Conservation (phyloP, 805 yeast genomes). For the Nakazawaea molendinolei region DNA sequence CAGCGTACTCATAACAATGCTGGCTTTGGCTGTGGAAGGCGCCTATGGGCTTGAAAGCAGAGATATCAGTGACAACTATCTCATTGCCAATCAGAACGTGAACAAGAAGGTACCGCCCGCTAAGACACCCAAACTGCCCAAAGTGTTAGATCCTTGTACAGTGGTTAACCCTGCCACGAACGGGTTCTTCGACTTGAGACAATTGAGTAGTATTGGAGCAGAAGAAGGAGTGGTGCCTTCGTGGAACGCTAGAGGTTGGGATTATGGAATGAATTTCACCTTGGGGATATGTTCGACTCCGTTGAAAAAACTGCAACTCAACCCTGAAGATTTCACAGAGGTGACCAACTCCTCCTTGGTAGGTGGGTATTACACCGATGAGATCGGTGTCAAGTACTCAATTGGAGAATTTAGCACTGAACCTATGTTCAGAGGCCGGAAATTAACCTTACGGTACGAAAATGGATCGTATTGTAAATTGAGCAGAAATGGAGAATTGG, state of each 20-base stretch:
- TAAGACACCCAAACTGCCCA: conserved; percentile 36
- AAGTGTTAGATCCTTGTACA: conserved; percentile 31
- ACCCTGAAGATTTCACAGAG: conserved; percentile 24
- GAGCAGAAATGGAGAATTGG: conserved; percentile 38
- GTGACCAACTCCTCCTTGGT: conserved; percentile 34
- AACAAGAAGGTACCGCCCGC: conserved; percentile 31
- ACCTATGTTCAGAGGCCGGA: conserved; percentile 68
- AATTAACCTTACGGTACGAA: conserved; percentile 60
- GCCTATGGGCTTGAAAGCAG: conserved; percentile 1
- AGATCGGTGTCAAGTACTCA: conserved; percentile 36
- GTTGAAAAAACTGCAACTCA: conserved; percentile 19
- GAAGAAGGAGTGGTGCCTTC: conserved; percentile 30
- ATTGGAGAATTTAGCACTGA: conserved; percentile 56
- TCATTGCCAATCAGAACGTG: conserved; percentile 2
- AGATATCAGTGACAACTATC: conserved; percentile 10
- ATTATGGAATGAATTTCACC: conserved; percentile 66
- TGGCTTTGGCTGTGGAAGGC: not conserved
- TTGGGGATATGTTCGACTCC: conserved; percentile 66
- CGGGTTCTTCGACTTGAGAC: conserved; percentile 40
- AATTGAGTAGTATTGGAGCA: conserved; percentile 24
- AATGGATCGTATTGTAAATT: conserved; percentile 57
- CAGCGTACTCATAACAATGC: no score
- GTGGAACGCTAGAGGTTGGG: conserved; percentile 69
- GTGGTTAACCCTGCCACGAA: conserved; percentile 34
- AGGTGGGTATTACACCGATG: conserved; percentile 53